A percentile compares a stretch with the other conserved stretches of the same genome.
Conservation (phyloP, 73 alveolate species). For the Paramecium sonneborni region DNA sequence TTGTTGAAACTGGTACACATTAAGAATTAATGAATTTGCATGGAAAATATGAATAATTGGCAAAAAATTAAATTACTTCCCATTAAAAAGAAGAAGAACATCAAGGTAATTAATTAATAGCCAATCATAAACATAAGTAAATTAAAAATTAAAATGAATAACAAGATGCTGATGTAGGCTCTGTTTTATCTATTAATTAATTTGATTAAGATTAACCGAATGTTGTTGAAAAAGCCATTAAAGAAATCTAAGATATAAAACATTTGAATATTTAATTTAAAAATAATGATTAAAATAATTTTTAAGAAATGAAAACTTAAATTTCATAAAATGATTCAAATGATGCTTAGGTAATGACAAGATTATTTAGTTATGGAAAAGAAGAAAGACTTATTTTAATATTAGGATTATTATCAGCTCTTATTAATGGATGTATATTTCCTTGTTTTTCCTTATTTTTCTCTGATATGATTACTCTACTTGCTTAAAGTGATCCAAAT, state of each 20-base stretch:
- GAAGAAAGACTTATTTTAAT: background rate
- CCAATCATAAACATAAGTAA: background rate
- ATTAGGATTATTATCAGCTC: slow-evolving; percentile 29
- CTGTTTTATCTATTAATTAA: background rate
- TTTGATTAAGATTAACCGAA: background rate
- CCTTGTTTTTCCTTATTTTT: slow-evolving; percentile 49
- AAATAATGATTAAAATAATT: background rate
- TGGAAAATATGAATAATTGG: slow-evolving; percentile 57
- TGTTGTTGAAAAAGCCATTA: background rate
- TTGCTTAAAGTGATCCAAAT: slow-evolving; percentile 28
- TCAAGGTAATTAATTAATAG: background rate
- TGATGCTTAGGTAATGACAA: background rate
- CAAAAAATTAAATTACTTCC: slow-evolving; percentile 28
- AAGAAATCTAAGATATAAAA: slow-evolving; percentile 6
- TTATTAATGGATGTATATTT: slow-evolving; percentile 34
- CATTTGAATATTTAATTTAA: background rate
- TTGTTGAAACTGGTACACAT: slow-evolving; percentile 80
- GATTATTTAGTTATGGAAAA: background rate
- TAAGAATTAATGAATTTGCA: slow-evolving; percentile 55
- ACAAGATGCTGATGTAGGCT: background rate
- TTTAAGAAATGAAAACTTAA: background rate
- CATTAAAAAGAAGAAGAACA: background rate
- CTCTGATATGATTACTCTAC: background rate
- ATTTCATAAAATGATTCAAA: background rate
- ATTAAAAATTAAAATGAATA: background rate